Evolutionary conservation across 73 alveolate species (phyloP).

Genomic region (Paramecium tetraurelia): DNA sequence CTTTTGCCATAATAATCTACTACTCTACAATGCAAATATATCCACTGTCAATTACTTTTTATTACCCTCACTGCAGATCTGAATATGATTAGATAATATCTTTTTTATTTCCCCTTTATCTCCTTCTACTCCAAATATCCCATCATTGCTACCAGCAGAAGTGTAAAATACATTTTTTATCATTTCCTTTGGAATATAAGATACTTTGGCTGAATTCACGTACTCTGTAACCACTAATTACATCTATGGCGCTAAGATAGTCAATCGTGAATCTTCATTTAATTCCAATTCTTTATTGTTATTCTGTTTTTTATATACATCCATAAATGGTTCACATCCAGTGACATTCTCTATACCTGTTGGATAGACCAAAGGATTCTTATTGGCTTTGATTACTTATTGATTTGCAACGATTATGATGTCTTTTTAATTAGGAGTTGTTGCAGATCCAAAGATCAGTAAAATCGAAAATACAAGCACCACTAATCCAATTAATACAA

Average conservation of each 20-base stretch:
- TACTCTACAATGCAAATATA: not conserved
- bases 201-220: not conserved
- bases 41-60: not conserved
- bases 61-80: not conserved
- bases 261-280: not conserved
- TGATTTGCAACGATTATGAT: not conserved
- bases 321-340: not conserved
- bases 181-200: not conserved
- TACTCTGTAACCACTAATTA: not conserved
- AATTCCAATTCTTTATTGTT: not conserved
- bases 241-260: not conserved
- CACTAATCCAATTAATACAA: not conserved
- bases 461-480: not conserved
- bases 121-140: slow-evolving; percentile 4
- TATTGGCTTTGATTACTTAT: not conserved
- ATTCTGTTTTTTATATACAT: not conserved
- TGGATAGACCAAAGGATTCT: not conserved
- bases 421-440: not conserved
- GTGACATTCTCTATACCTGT: not conserved
- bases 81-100: not conserved
- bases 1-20: not conserved
- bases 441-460: not conserved
- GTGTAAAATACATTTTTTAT: not conserved
- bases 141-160: not conserved
- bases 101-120: not conserved